phyloP scores from a whole-genome alignment of 352 stramenopile species.

The Pythium brachiatum region DNA sequence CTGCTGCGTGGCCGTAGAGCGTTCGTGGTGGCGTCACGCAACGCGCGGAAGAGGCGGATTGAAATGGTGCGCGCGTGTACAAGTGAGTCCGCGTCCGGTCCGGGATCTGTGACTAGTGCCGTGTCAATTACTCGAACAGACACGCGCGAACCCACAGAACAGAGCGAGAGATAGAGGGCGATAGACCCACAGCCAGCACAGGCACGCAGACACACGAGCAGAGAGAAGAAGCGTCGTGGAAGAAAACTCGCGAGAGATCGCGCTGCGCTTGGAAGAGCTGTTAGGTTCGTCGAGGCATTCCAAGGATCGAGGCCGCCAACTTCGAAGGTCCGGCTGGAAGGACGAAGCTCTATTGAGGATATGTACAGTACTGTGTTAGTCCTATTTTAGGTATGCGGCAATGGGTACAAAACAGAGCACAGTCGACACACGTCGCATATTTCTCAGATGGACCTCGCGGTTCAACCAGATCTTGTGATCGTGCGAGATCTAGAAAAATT shows the following conservation, averaged over 20 bases:
- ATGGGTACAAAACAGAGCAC: background rate
- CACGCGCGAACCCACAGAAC: background rate
- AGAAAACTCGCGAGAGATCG: background rate
- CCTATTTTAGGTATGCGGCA: too few relatives aligned
- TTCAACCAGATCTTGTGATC: too few relatives aligned
- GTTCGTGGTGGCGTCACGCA: background rate
- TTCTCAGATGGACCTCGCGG: background rate
- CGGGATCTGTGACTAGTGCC: background rate
- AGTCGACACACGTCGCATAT: background rate
- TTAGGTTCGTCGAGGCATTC: constrained; percentile 2
- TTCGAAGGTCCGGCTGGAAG: background rate
- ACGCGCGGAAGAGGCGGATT: too few relatives aligned
- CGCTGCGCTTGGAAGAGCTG: too few relatives aligned
- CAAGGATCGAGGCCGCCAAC: background rate
- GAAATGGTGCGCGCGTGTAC: too few relatives aligned
- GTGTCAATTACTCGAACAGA: background rate
- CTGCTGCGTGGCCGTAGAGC: background rate
- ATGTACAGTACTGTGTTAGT: background rate
- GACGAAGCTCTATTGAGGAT: background rate
- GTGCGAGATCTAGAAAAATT: too few relatives aligned
- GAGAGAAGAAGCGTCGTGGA: constrained; percentile 1
- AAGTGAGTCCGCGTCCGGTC: too few relatives aligned
- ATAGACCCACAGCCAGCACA: background rate
- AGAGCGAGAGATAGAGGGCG: background rate
- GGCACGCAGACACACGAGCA: too few relatives aligned